phyloP scores from a whole-genome alignment of 2,329 filamentous ascomycete genomes.

The Alternaria ventricosa region DNA sequence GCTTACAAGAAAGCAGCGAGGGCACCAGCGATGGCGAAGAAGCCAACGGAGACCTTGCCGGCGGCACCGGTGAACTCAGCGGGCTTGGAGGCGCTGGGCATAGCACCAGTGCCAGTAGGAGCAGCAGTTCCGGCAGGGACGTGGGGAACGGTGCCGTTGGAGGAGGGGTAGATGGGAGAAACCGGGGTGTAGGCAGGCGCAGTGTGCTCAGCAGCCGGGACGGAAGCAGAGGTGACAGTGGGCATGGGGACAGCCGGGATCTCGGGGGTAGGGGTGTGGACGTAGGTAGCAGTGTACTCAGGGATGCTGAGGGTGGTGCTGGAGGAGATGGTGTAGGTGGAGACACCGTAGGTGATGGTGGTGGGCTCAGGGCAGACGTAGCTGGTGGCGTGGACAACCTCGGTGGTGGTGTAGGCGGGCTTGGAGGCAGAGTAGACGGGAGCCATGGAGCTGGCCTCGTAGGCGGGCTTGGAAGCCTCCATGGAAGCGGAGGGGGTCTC shows the following conservation, averaged over 20 bases:
- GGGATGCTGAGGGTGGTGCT: constrained; percentile 40
- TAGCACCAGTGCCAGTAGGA: constrained; percentile 30
- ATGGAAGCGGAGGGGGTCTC: background rate
- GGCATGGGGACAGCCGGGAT: background rate
- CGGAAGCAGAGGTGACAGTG: background rate
- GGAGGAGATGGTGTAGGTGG: constrained; percentile 44
- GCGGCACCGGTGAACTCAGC: constrained; percentile 59
- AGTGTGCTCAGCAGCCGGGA: background rate
- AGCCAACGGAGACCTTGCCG: constrained; percentile 58
- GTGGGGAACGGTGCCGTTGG: constrained; percentile 20
- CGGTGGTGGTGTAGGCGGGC: constrained; percentile 37
- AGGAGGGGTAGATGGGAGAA: constrained; percentile 18
- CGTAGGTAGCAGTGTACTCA: constrained; percentile 28
- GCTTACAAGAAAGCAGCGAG: constrained; percentile 51
- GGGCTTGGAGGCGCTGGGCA: constrained; percentile 40
- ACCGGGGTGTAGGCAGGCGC: constrained; percentile 13
- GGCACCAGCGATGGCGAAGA: constrained; percentile 61
- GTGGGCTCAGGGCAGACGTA: constrained; percentile 33
- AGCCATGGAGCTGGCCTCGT: background rate
- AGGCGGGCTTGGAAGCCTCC: background rate
- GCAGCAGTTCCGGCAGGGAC: constrained; percentile 27
- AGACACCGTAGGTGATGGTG: constrained; percentile 35
- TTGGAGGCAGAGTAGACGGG: constrained; percentile 1
- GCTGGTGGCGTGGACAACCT: constrained; percentile 30
- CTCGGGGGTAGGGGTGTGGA: constrained; percentile 21